These are phyloP conservation scores for Solanum chiquidenum DNA, from an alignment of 257 asterid species.

Conservation along the genomic window DNA sequence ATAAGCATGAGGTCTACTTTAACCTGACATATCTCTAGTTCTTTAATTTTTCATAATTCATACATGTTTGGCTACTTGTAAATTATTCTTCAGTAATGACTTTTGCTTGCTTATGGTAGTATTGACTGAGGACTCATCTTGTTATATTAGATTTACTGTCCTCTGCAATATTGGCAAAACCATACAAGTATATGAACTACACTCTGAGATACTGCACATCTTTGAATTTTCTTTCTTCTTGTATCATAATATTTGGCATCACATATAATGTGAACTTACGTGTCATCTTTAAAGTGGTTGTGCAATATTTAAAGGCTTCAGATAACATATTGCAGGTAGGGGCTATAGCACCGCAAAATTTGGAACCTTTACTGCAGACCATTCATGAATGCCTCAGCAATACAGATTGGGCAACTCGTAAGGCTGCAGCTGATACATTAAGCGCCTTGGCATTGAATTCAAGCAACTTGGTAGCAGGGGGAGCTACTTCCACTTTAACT, in stretches of 20 bases:
- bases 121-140: not conserved
- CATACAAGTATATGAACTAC: not conserved
- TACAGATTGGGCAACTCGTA: conserved; percentile 93
- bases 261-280: not conserved
- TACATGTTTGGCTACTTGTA: not conserved
- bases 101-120: not conserved
- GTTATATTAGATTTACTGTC: not conserved
- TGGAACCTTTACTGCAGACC: conserved; percentile 71
- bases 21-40: not conserved
- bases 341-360: conserved; percentile 73
- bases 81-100: not conserved
- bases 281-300: not conserved
- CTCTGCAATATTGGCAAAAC: not conserved
- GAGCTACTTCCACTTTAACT: conserved; percentile 62
- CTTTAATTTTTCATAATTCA: not conserved
- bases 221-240: not conserved
- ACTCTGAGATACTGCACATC: not conserved
- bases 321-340: conserved; percentile 50
- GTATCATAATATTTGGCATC: not conserved
- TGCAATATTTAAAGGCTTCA: not conserved
- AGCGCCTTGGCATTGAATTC: conserved; percentile 49
- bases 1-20: not conserved
- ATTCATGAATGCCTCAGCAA: conserved; percentile 75
- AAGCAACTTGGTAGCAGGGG: conserved; percentile 48
- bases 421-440: conserved; percentile 93